Conservation (phyloP, 192 early-diverging fungal species). For the Coemansia sp. region DNA sequence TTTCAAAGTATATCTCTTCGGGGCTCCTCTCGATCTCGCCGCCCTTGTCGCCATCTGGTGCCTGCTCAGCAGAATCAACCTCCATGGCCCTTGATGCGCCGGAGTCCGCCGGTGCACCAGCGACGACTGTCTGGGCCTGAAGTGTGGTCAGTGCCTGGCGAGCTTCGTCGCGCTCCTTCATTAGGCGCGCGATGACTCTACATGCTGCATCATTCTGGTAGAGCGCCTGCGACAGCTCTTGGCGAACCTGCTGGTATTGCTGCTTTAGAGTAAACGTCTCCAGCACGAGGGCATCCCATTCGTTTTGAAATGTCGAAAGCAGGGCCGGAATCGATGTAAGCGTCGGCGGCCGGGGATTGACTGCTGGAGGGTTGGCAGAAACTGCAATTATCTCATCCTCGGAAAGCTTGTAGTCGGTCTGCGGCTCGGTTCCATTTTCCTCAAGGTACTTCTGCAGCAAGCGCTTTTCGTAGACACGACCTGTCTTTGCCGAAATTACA, state of each 20-base stretch:
- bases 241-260: slow-evolving; percentile 85
- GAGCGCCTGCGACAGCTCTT: slow-evolving; percentile 90
- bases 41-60: background rate
- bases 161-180: slow-evolving; percentile 89
- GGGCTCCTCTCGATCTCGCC: background rate
- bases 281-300: slow-evolving; percentile 95
- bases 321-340: slow-evolving; percentile 89
- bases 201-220: slow-evolving; percentile 97
- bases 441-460: slow-evolving; percentile 84
- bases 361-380: slow-evolving; percentile 33
- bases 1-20: slow-evolving; percentile 28
- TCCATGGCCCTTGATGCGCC: slow-evolving; percentile 22
- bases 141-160: slow-evolving; percentile 55
- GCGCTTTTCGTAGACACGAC: slow-evolving; percentile 82
- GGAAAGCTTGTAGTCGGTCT: slow-evolving; percentile 65
- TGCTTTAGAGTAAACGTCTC: slow-evolving; percentile 91
- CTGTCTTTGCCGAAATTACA: slow-evolving; percentile 81
- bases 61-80: slow-evolving; percentile 13
- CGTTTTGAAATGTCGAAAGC: slow-evolving; percentile 85
- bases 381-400: slow-evolving; percentile 33
- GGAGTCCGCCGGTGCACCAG: background rate
- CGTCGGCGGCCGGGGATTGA: slow-evolving; percentile 85
- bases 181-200: slow-evolving; percentile 87
- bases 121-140: slow-evolving; percentile 17
- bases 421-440: slow-evolving; percentile 80